Evolutionary conservation across 2,329 filamentous ascomycete species (phyloP), one percentile per base, ranked within the genome.

Genomic region (Plenodomus biglobosus): DNA sequence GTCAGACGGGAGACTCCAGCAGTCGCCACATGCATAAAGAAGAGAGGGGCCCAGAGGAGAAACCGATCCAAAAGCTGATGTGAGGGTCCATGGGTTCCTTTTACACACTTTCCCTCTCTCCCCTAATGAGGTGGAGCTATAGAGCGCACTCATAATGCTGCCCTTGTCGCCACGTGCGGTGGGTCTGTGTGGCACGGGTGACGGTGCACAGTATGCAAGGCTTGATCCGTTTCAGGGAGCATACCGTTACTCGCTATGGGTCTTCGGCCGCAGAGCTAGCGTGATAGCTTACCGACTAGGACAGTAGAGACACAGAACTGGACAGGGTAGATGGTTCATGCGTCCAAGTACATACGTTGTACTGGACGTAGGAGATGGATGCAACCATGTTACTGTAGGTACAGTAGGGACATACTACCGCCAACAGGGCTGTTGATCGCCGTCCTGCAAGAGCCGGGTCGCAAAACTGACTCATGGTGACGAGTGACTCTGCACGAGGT

Each of bases 171-270:
- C 60, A 61, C 53, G 55, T 53, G 53, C 50, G 53, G 57, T 59
- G 59, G 59, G 52, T 53, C 57, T 40, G 34, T 43, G 44, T 46
- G 6, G 40, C 38, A 44, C 39, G 51, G 42, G 44, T 46, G 6
- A 42, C 38, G 46, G 40, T 52, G 42, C 46, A 52, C 49, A 46
- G 44, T 45, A 47, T 47, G 42, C 50, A 52, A 48, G 52, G 44
- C 48, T 46, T 49, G 50, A 42, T 44, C 50, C 52, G 58, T 63
- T 63, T 63, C 55, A 63, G 46, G 46, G 48, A 44, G 43, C 8
- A 47, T 32, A 37, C 34, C 36, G 47, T 48, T 43, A 49, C 53
- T 44, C 42, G 41, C 44, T 46, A 49, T 20, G 49, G 56, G 30
- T 40, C 46, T 50, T 46, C 40, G 44, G 16, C 60, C 55, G 56